Base-by-base conservation (phyloP, 805 yeast genomes). In the Saccharomycopsis sp. region DNA sequence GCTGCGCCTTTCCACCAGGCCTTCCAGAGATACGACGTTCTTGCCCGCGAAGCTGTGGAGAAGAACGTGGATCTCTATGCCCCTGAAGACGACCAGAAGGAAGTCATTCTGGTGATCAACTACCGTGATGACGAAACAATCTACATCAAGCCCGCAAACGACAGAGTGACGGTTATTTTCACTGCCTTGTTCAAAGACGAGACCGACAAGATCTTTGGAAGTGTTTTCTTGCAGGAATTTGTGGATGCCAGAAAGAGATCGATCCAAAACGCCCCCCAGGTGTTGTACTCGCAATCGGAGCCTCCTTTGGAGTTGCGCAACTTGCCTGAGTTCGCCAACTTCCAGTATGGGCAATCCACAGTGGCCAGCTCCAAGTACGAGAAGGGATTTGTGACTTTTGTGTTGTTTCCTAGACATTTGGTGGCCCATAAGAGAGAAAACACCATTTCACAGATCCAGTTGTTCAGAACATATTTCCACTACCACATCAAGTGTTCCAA, bases 181-280 rank as follows among this genome's bases (percentile, higher is more conserved):
- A 89, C 96, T 53, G 94, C 98, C 2, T 78, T 90, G 23, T 94
- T 94, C 79, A 87, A 89, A 68, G 99, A 94, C 72, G 98, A 94
- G 71, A 94, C 98, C 2, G 99, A 94, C 73, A 90, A 89, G 70
- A 80, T 88, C 55, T 87, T 89, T 65, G 95, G 96, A 50, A 89
- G 86, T 71, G 96, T 90, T 41, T 90, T 90, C 68, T 75, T 90
- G 62, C 97, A 90, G 70, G 97, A 91, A 73, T 91, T 91, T 70
- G 96, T 91, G 51, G 97, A 91, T 71, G 97, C 98, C 9, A 84
- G 99, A 73, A 88, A 88, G 69, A 82, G 97, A 71, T 87, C 96
- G 3, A 92, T 94, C 61, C 99, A 94, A 74, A 91, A 94, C 53
- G 97, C 98, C 1, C 99, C 99, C 16, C 99, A 94, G 76, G 99